These are phyloP conservation scores for Boletus huronensis DNA, from an alignment of 768 basidiomycete species.

Conservation along the genomic window DNA sequence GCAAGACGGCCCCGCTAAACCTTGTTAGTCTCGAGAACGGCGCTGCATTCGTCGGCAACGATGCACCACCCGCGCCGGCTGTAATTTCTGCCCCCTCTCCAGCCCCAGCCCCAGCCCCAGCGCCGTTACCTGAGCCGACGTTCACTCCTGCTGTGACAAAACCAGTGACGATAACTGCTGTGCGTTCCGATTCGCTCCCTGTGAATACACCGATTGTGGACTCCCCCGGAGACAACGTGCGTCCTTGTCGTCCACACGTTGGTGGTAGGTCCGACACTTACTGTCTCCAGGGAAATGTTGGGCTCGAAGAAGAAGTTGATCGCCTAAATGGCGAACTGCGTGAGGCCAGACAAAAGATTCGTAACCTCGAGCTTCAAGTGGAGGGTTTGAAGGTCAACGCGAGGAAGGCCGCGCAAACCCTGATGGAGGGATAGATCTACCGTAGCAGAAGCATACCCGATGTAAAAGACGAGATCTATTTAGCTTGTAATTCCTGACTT, in stretches of 20 bases:
- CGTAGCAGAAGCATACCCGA: constrained; percentile 1
- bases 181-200: constrained; percentile 15
- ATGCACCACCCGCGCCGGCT: constrained; percentile 21
- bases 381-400: constrained; percentile 74
- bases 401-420: constrained; percentile 65
- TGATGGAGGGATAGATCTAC: constrained; percentile 34
- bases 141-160: constrained; percentile 31
- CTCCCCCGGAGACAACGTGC: constrained; percentile 28
- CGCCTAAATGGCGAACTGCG: constrained; percentile 63
- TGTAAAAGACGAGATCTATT: not conserved
- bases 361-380: constrained; percentile 79
- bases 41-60: constrained; percentile 35
- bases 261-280: not conserved
- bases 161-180: constrained; percentile 23
- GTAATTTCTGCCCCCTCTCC: constrained; percentile 30
- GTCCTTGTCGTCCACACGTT: constrained; percentile 13
- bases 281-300: constrained; percentile 15
- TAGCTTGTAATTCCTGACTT: not conserved
- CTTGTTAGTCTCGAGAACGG: constrained; percentile 79
- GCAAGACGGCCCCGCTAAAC: constrained; percentile 76
- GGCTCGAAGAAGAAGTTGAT: constrained; percentile 55
- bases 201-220: not conserved
- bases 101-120: constrained; percentile 18
- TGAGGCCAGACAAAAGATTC: constrained; percentile 77
- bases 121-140: constrained; percentile 34